Evolutionary conservation across 148 eudicot species (phyloP).

Genomic region (Spergularia bocconei): DNA sequence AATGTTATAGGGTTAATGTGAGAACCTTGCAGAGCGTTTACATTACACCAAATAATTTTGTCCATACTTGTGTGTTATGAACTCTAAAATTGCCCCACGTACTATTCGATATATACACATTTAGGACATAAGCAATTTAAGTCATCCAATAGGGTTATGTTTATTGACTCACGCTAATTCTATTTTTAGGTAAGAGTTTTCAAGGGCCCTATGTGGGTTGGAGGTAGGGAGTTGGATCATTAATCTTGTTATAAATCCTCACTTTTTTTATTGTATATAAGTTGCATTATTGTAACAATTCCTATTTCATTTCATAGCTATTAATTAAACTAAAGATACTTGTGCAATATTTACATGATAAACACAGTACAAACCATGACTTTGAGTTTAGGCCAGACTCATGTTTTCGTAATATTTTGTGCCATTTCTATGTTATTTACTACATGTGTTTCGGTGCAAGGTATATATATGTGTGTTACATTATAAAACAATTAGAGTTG

Average conservation of each 20-base stretch:
- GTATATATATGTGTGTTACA: neutral
- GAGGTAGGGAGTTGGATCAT: slow-evolving; percentile 22
- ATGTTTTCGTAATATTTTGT: neutral
- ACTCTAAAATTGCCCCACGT: too few relatives aligned
- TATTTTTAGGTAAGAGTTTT: neutral
- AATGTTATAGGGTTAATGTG: too few relatives aligned
- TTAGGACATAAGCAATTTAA: slow-evolving; percentile 1
- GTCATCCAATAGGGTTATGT: slow-evolving; percentile 14
- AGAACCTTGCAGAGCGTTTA: too few relatives aligned
- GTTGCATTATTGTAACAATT: neutral
- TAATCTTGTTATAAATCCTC: neutral
- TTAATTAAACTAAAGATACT: neutral
- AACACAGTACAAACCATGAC: neutral
- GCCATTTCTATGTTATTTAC: slow-evolving; percentile 12
- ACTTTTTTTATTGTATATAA: neutral
- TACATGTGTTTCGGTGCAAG: slow-evolving; percentile 11
- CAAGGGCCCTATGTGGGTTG: slow-evolving; percentile 13
- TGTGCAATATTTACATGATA: too few relatives aligned
- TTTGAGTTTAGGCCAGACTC: slow-evolving; percentile 8
- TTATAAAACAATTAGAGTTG: too few relatives aligned
- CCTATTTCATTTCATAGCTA: neutral
- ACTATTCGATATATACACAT: too few relatives aligned
- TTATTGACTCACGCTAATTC: neutral
- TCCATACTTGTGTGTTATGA: too few relatives aligned
- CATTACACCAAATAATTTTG: too few relatives aligned